These are phyloP conservation scores for Coemansia erecta DNA, from an alignment of 192 early-diverging fungal species.

Conservation along the genomic window DNA sequence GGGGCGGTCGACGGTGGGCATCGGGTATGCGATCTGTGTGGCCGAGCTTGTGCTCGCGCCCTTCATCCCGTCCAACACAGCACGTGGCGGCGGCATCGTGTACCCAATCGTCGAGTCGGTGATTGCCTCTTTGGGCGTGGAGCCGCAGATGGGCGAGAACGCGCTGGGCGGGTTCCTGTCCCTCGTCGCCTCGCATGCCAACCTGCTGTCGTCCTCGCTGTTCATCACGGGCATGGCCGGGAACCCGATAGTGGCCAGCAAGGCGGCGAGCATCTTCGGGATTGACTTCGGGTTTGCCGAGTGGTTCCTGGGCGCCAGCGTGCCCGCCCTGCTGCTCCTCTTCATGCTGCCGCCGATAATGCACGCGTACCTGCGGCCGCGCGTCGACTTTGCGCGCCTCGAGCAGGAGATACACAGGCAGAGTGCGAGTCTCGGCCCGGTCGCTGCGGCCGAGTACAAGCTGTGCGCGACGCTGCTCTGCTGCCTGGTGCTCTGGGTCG, in stretches of 20 bases:
- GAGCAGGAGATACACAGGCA: slow-evolving; percentile 30
- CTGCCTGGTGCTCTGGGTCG: slow-evolving; percentile 65
- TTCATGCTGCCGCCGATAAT: slow-evolving; percentile 33
- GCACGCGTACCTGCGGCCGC: slow-evolving; percentile 30
- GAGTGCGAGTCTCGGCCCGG: slow-evolving; percentile 16
- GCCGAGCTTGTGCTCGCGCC: slow-evolving; percentile 63
- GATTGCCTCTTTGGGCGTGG: slow-evolving; percentile 54
- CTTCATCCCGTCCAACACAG: slow-evolving; percentile 72
- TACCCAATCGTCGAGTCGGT: slow-evolving; percentile 72
- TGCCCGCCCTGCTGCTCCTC: slow-evolving; percentile 51
- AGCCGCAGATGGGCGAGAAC: slow-evolving; percentile 21
- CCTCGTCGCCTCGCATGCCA: slow-evolving; percentile 64
- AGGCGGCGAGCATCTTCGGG: slow-evolving; percentile 59
- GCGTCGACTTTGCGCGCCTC: slow-evolving; percentile 20
- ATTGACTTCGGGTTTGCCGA: slow-evolving; percentile 66
- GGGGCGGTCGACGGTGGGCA: slow-evolving; percentile 54
- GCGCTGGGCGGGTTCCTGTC: slow-evolving; percentile 59
- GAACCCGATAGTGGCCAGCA: slow-evolving; percentile 67
- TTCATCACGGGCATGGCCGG: slow-evolving; percentile 73
- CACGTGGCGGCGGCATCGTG: slow-evolving; percentile 76
- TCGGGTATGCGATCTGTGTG: slow-evolving; percentile 57
- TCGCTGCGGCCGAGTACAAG: slow-evolving; percentile 36
- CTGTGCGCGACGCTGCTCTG: slow-evolving; percentile 55
- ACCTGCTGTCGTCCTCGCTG: slow-evolving; percentile 69
- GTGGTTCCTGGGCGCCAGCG: slow-evolving; percentile 60